Conservation (phyloP, 2,329 filamentous ascomycete species). For the Claviceps pazoutovae region DNA sequence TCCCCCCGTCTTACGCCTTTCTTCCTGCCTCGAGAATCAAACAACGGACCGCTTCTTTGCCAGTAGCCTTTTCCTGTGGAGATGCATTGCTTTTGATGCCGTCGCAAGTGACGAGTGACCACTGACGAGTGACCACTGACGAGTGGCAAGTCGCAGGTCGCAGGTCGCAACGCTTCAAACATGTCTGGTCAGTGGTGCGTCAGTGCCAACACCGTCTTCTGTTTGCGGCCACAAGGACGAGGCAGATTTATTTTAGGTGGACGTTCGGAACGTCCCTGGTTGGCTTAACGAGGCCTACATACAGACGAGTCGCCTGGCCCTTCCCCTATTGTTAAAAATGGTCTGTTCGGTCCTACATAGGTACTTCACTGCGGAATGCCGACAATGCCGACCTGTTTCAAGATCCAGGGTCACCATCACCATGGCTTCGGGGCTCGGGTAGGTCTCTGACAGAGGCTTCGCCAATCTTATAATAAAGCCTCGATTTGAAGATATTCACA, state of each 20-base stretch:
- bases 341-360: background rate
- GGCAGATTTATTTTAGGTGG: background rate
- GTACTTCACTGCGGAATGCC: background rate
- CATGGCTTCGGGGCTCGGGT: background rate
- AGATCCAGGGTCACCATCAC: background rate
- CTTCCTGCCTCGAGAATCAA: background rate
- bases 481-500: background rate
- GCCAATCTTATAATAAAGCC: background rate
- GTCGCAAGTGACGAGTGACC: background rate
- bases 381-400: background rate
- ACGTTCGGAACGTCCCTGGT: background rate
- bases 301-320: background rate
- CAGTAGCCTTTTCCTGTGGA: background rate
- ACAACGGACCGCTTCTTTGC: background rate
- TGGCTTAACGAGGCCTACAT: background rate
- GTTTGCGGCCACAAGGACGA: no score
- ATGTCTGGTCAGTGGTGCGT: background rate
- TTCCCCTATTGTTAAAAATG: background rate
- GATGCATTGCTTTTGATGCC: background rate
- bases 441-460: background rate
- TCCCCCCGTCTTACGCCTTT: background rate
- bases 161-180: no score
- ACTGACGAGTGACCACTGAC: background rate
- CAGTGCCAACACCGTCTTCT: background rate
- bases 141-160: background rate